Base-by-base conservation (phyloP, 192 early-diverging fungal species). In the Linnemannia elongata region DNA sequence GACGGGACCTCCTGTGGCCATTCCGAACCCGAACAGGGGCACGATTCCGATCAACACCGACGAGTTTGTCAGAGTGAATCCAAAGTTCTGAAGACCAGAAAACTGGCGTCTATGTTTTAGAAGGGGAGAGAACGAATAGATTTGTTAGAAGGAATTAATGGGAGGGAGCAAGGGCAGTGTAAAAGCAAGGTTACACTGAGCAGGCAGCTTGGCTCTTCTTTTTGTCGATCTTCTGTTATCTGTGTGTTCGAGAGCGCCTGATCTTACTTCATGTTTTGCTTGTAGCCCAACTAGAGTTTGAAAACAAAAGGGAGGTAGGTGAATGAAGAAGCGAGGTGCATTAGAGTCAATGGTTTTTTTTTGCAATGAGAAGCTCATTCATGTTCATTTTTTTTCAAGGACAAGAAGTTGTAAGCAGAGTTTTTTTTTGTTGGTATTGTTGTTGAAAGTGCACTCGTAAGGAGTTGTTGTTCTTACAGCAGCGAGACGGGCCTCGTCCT, bases 1-100 rank as follows among this genome's bases (percentile, higher is more conserved):
- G 15, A 91, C 57, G 17, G 92, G 87, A 41, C 92, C 92, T 71
- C 89, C 92, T 35, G 82, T 77, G 24, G 52, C 63, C 88, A 92
- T 87, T 33, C 90, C 81, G 69, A 90, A 88, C 22, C 90, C 88
- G 74, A 83, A 90, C 57, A 92, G 49, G 39, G 84, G 84, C 4
- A 86, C 78, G 57, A 86, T 86, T 66, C 84, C 84, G n/a, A 86
- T 86, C 41, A 86, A 54, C 24, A 86, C 84, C 7, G 84, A 86
- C 7, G 84, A 41, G 44, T 86, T 86, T 35, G 84, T 86, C 44
- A 86, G 47, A 6, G 84, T 86, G 49, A 86, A 86, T 20, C 84
- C 84, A 69, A 86, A 86, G 79, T 86, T 86, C 63, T 86, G 84
- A n/a, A 86, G 84, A 36, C 84, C 84, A 41, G 84, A 47, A 71